Evolutionary conservation across 345 rosid genomes (phyloP), one percentile per base, ranked within the genome.

Genomic region (Leavenworthia alabamica): DNA sequence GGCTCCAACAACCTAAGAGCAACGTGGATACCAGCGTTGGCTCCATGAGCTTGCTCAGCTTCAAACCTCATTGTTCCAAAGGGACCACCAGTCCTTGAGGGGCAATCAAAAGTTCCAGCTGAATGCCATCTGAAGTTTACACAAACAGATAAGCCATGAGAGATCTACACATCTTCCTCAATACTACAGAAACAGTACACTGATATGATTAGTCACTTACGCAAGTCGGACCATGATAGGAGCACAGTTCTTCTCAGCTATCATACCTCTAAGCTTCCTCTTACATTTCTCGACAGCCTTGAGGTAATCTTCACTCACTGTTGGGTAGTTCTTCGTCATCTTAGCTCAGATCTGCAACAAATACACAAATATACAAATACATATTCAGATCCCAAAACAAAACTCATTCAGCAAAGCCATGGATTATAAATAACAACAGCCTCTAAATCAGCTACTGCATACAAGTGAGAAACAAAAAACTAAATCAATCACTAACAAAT

Each of bases 181-280:
- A 16, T 6, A 47, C 36, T 4, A 23, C 7, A 16, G 12, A 47
- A 22, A 47, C 23, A 6, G 0, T 3, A 8, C 6, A 15, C 12
- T 15, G 14, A 47, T 44, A 13, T 5, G 10, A 6, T 17, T 6
- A 15, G 41, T 11, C 4, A 63, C 83, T 28, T 80, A 93, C 96
- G 96, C 99, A 33, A 93, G 29, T 49, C 99, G 86, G 59, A 93
- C 94, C 88, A 93, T 89, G 75, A 93, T 48, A 0, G 99, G 99
- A 66, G 97, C 99, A 47, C 99, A 89, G 68, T 76, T 77, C 81
- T 89, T 93, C 71, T 87, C 94, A 19, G 97, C 88, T 66, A 93
- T 89, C 64, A 87, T 29, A 11, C 87, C 97, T 53, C 96, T 81
- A 32, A 93, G 91, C 83, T 85, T 93, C 78, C 62, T 85, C 88